Evolutionary conservation across 352 stramenopile species (phyloP), one percentile per base, ranked within the genome.

Genomic region (Phytophthora pini): DNA sequence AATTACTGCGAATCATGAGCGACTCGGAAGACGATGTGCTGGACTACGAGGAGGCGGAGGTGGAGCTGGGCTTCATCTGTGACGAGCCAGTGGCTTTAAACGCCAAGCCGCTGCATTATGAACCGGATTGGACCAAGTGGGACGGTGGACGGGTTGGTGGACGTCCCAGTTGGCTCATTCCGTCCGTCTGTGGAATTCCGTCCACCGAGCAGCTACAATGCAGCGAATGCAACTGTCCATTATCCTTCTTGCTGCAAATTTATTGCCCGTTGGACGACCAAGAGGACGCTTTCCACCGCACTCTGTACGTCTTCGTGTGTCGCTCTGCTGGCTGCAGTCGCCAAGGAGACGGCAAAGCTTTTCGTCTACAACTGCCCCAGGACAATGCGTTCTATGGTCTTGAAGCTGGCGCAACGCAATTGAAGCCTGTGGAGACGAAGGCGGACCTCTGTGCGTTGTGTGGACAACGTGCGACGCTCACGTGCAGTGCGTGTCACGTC

Each of bases 231-330:
- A 45, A 43, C 24, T 57, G 31, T 56, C 74, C 77, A 29, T 60
- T 97, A 59, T 65, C 83, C 10, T 97, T 97, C 54, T 68, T 98
- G 47, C 52, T 95, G 60, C 94, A 98, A 76, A 87, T 98, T 55
- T 98, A 98, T 64, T 97, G 90, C 58, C 94, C 94, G 38, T 74
- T 97, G 34, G 93, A 98, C 72, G 85, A 96, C 20, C 59, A 83
- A 12, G 29, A 69, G 20, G 78, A 95, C 61, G 94, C 93, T 61
- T 98, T 98, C 73, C 95, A 98, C 83, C 90, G 95, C 61, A 95
- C 77, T 17, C 61, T 98, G 20, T 98, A 98, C 75, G 79, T 98
- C 10, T 98, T 98, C 65, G 88, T 86, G 38, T 98, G 94, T 76
- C 82, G 90, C 34, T 87, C 77, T 34, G 10, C 47, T 0, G 67